Conservation (phyloP, 2,329 filamentous ascomycete species). For the Botryotinia calthae region DNA sequence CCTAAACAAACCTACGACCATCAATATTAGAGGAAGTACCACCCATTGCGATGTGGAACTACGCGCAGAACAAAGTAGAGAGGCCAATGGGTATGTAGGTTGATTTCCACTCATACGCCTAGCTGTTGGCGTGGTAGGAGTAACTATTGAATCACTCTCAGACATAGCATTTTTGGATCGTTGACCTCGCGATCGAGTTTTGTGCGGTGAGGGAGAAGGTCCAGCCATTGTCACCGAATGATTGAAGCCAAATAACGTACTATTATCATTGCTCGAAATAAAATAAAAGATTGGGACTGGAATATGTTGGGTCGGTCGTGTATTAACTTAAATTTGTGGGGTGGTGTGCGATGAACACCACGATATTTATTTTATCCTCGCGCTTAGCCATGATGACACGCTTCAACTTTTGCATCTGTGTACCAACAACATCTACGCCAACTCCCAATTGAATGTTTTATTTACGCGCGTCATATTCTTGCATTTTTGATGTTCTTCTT, state of each 20-base stretch:
- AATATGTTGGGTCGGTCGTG: not conserved
- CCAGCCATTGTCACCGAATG: slow-evolving; percentile 17
- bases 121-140: not conserved
- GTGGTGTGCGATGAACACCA: not conserved
- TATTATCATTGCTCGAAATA: slow-evolving; percentile 12
- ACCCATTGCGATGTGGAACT: slow-evolving; percentile 88
- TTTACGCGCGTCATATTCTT: not conserved
- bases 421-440: not conserved
- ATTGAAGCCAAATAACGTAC: slow-evolving; percentile 4
- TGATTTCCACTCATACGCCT: slow-evolving; percentile 19
- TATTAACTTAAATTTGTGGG: slow-evolving; percentile 9
- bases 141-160: slow-evolving; percentile 10
- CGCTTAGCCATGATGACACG: slow-evolving; percentile 8
- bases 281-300: not conserved
- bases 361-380: slow-evolving; percentile 6
- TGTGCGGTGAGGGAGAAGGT: slow-evolving; percentile 13
- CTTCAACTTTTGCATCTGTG: not conserved
- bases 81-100: slow-evolving; percentile 74
- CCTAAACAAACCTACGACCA: slow-evolving; percentile 86
- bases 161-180: slow-evolving; percentile 5
- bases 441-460: not conserved
- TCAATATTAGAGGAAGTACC: slow-evolving; percentile 80
- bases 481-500: not conserved
- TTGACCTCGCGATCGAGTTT: slow-evolving; percentile 17
- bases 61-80: slow-evolving; percentile 92